Percentiles rank a stretch among this genome's conserved stretches.
phyloP scores from a whole-genome alignment of 129 eudicot species.

The Pittosporum tobira region DNA sequence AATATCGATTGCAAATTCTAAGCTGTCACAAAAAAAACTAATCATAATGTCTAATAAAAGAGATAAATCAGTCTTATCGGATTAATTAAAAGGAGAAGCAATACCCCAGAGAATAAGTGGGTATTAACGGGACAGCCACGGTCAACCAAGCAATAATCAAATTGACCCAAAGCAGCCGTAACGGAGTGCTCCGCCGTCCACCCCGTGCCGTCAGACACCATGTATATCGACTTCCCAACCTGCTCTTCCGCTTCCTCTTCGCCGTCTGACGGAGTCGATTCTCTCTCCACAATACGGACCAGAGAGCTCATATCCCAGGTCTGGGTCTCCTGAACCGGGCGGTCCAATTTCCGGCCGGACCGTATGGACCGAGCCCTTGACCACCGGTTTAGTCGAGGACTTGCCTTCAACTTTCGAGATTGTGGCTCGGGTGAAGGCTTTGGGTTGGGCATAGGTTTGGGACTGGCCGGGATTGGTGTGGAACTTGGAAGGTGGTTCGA shows the following conservation, averaged over 20 bases:
- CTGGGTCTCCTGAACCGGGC: slow-evolving; percentile 26
- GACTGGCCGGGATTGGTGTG: slow-evolving; percentile 15
- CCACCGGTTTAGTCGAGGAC: slow-evolving; percentile 79
- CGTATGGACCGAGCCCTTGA: slow-evolving; percentile 67
- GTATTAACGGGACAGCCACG: slow-evolving; percentile 73
- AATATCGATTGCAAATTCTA: too few species aligned
- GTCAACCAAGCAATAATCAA: slow-evolving; percentile 79
- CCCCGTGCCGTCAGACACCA: slow-evolving; percentile 97
- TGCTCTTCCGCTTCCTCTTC: slow-evolving; percentile 19
- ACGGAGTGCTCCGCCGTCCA: slow-evolving; percentile 95
- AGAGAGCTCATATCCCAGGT: slow-evolving; percentile 13
- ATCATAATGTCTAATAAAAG: too few species aligned
- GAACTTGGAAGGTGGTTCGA: slow-evolving; percentile 23
- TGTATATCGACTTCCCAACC: slow-evolving; percentile 54
- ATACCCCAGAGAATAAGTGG: slow-evolving; percentile 91
- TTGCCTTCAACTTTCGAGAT: slow-evolving; percentile 39
- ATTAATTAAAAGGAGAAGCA: background rate
- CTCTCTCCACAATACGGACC: slow-evolving; percentile 6
- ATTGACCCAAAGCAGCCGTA: slow-evolving; percentile 85
- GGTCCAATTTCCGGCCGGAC: slow-evolving; percentile 74
- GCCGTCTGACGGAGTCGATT: slow-evolving; percentile 11
- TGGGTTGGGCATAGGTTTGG: slow-evolving; percentile 23
- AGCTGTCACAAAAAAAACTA: too few species aligned
- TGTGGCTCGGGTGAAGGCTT: slow-evolving; percentile 28
- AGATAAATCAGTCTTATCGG: too few species aligned